Percentiles rank a stretch among this genome's conserved stretches.
These are phyloP conservation scores for Turnera subulata DNA, from an alignment of 345 rosid species.

Conservation along the genomic window DNA sequence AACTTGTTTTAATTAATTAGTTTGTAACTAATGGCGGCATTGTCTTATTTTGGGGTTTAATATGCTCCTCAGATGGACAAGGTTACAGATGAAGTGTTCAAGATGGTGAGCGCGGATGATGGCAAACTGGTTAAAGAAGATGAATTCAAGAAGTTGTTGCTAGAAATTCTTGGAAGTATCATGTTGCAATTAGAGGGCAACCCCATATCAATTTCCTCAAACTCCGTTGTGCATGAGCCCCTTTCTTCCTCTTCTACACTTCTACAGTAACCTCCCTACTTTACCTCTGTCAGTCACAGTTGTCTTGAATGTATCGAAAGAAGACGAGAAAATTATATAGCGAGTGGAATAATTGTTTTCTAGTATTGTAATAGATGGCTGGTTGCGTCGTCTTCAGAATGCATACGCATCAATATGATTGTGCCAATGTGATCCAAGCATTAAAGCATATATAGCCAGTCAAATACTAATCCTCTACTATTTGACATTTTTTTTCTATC, in stretches of 20 bases:
- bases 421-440: neutral
- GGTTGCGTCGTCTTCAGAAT: no score
- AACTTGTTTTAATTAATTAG: neutral
- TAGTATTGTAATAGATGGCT: neutral
- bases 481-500: no score
- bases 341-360: neutral
- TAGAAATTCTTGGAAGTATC: constrained; percentile 68
- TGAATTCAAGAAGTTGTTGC: constrained; percentile 70
- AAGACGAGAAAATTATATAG: neutral
- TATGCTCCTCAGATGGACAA: constrained; percentile 54
- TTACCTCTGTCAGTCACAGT: no score
- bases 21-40: no score
- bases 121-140: constrained; percentile 77
- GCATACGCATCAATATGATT: neutral
- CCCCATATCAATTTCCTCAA: constrained; percentile 63
- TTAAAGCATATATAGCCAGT: no score
- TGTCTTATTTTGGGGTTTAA: no score
- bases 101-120: constrained; percentile 64
- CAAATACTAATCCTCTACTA: no score
- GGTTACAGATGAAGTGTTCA: constrained; percentile 45
- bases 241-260: constrained; percentile 53
- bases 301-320: neutral
- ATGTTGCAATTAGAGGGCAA: constrained; percentile 80
- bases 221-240: constrained; percentile 94
- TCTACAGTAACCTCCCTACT: constrained; percentile 38